Base-by-base conservation (phyloP, 140 eudicot genomes). In the Oenanthe javanica region DNA sequence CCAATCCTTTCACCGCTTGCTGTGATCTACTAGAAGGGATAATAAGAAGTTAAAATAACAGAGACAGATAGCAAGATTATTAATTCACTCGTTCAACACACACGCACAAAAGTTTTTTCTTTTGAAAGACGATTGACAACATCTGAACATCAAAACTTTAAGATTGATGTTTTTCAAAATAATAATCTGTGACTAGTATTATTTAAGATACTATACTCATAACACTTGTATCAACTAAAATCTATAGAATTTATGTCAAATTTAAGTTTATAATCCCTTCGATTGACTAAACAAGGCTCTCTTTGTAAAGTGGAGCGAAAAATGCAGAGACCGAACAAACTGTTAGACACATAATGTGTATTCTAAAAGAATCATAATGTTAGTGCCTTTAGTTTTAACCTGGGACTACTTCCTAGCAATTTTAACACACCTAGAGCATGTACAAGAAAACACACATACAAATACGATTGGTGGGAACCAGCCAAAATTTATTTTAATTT, bases 1-100 rank as follows among this genome's bases (percentile, higher is more conserved):
- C 97, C 97, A 59, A 95, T 88, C 82, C 74, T 80, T 81, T 87
- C 97, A 88, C 93, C 95, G 54, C 74, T 57, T 73, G 81, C 91
- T 81, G 96, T 89, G 82, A 91, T 82, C 99, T 95, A 76, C 76
- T 38, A 80, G 54, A 81, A 31, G 55, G 45, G 82, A 74, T 31
- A 71, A 79, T 55, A 79, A 59, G 9, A 79, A n/a, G 38, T 74
- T 74, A n/a, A 25, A n/a, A n/a, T 4, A 47, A 74, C 5, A 46
- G 13, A 31, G 50, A 47, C 6, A 15, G 2, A 70, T 31, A 67
- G 51, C 31, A 69, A 83, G 82, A 83, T 38, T 9, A 67, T 12
- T 61, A n/a, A 6, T 61, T 3, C 69, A 6, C 13, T 61, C 36
- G 9, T 61, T 18, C 69, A 7, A 27, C 43, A 27, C 27, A 57